Evolutionary conservation across 2,329 filamentous ascomycete species (phyloP).

Genomic region (Fusarium kyushuense): DNA sequence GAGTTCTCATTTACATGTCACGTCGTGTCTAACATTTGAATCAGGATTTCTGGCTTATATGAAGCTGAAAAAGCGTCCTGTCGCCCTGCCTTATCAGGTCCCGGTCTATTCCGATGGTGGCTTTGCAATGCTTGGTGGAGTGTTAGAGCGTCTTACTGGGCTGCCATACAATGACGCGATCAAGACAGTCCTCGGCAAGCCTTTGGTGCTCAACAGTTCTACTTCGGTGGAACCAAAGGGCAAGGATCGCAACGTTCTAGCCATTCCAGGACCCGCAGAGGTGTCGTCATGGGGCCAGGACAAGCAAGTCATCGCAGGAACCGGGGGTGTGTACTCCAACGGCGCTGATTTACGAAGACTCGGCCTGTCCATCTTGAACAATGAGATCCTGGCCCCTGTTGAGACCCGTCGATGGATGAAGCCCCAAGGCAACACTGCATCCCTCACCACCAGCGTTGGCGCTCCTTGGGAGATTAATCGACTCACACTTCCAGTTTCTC

Average conservation of each 20-base stretch:
- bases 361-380: constrained; percentile 41
- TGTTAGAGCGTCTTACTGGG: constrained; percentile 34
- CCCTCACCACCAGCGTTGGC: constrained; percentile 33
- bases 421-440: constrained; percentile 35
- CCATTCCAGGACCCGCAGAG: background rate
- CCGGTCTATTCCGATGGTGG: constrained; percentile 43
- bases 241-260: constrained; percentile 26
- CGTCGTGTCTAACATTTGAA: background rate
- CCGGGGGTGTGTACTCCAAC: constrained; percentile 34
- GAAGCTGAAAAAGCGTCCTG: constrained; percentile 28
- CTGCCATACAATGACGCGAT: constrained; percentile 30
- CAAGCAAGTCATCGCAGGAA: constrained; percentile 36
- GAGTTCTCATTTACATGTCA: fast-evolving
- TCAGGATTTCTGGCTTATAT: constrained; percentile 22
- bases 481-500: constrained; percentile 37
- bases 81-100: constrained; percentile 24
- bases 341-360: constrained; percentile 27
- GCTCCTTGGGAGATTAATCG: constrained; percentile 43
- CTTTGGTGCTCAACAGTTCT: constrained; percentile 28
- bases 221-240: constrained; percentile 6
- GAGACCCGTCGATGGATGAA: constrained; percentile 38
- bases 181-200: constrained; percentile 2
- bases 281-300: constrained; percentile 32
- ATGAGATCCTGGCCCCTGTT: constrained; percentile 19
- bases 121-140: constrained; percentile 21